A percentile compares a stretch with the other conserved stretches of the same genome.
Conservation (phyloP, 495 filamentous ascomycete species). For the Poronia punctata region DNA sequence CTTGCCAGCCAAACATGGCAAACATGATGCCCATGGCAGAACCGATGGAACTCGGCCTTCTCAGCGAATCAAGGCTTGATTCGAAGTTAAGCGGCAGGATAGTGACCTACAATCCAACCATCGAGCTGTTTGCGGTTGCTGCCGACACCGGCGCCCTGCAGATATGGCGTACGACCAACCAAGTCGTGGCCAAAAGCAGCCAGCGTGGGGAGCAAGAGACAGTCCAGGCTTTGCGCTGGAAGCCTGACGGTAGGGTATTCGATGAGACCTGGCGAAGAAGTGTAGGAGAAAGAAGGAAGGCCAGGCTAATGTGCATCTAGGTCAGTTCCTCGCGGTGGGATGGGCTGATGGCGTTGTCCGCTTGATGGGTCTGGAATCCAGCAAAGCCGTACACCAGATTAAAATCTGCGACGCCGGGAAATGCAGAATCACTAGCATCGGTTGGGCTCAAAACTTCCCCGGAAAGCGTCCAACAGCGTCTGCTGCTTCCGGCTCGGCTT, state of each 20-base stretch:
- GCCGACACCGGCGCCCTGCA: conserved; percentile 66
- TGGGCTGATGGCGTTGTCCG: conserved; percentile 68
- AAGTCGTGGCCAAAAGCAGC: conserved; percentile 40
- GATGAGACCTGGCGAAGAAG: neutral
- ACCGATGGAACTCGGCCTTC: conserved; percentile 27
- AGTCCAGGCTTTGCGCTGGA: conserved; percentile 60
- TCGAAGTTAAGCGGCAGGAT: conserved; percentile 32
- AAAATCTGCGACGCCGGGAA: conserved; percentile 31
- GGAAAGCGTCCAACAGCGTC: conserved; percentile 28
- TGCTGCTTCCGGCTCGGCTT: conserved; percentile 10
- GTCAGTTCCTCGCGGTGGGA: conserved; percentile 68
- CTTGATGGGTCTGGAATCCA: conserved; percentile 66
- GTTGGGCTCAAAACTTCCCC: conserved; percentile 66
- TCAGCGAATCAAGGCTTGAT: conserved; percentile 39
- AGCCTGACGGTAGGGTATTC: conserved; percentile 59
- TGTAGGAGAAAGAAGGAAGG: neutral
- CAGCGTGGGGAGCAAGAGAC: conserved; percentile 43
- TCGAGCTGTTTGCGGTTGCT: conserved; percentile 72
- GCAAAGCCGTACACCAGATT: conserved; percentile 70
- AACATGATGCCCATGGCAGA: conserved; percentile 26
- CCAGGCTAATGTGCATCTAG: conserved; percentile 31
- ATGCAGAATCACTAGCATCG: conserved; percentile 54
- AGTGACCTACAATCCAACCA: conserved; percentile 69
- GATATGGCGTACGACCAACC: conserved; percentile 46
- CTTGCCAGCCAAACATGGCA: conserved; percentile 9